These are phyloP conservation scores for Globisporangium carolinianum DNA, from an alignment of 352 stramenopile species.

Conservation along the genomic window DNA sequence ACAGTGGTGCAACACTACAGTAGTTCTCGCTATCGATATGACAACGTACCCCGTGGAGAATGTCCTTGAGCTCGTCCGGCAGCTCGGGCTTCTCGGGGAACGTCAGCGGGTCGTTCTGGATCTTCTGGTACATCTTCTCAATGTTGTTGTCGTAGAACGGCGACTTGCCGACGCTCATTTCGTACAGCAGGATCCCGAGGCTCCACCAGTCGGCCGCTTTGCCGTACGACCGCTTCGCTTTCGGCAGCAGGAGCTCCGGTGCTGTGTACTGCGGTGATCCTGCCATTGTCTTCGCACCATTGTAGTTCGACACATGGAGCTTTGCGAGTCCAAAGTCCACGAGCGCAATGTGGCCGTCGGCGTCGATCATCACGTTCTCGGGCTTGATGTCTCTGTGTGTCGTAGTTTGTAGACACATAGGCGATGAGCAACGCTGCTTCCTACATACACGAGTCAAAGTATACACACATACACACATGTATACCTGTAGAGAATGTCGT, in stretches of 20 bases:
- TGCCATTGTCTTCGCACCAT: conserved; percentile 85
- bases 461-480: neutral
- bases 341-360: conserved; percentile 92
- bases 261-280: conserved; percentile 85
- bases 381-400: conserved; percentile 90
- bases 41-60: conserved; percentile 51
- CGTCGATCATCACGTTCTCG: conserved; percentile 95
- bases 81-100: conserved; percentile 76
- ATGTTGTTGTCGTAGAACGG: conserved; percentile 93
- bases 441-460: too few species aligned
- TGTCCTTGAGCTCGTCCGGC: conserved; percentile 67
- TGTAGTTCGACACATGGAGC: conserved; percentile 87
- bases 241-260: conserved; percentile 74
- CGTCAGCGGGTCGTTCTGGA: conserved; percentile 78
- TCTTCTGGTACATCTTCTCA: conserved; percentile 92
- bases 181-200: conserved; percentile 88
- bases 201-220: conserved; percentile 89
- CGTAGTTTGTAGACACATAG: neutral
- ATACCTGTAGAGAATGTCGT: conserved; percentile 92
- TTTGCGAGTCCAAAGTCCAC: conserved; percentile 95
- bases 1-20: too few species aligned
- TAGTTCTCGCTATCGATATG: too few species aligned
- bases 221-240: conserved; percentile 83
- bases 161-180: conserved; percentile 91
- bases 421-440: neutral